Percentiles rank a stretch among this genome's conserved stretches.
phyloP scores from a whole-genome alignment of 805 yeast species.

The Kodamaea kaohsiungensis region DNA sequence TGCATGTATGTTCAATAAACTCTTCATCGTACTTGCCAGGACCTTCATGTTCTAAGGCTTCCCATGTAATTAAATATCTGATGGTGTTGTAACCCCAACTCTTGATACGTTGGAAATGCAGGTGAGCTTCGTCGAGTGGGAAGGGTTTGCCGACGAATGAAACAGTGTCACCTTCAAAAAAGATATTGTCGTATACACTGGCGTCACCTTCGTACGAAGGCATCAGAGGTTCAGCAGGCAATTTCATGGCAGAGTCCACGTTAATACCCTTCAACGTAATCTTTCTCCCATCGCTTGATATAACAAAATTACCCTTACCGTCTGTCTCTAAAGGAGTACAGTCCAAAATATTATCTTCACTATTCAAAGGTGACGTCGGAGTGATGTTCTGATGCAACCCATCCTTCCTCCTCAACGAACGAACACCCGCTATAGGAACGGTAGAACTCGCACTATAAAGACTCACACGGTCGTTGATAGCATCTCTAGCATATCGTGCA shows the following conservation, averaged over 20 bases:
- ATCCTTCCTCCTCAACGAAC: slow-evolving; percentile 26
- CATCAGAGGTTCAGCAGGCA: slow-evolving; percentile 59
- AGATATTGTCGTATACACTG: slow-evolving; percentile 40
- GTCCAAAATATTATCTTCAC: slow-evolving; percentile 12
- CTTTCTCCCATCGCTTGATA: slow-evolving; percentile 55
- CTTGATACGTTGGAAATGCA: slow-evolving; percentile 69
- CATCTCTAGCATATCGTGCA: slow-evolving; percentile 29
- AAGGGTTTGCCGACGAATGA: slow-evolving; percentile 86
- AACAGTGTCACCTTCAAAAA: slow-evolving; percentile 70
- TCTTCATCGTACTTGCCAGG: slow-evolving; percentile 82
- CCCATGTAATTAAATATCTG: slow-evolving; percentile 84
- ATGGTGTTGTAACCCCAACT: slow-evolving; percentile 81
- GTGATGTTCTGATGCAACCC: slow-evolving; percentile 17
- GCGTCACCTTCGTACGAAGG: slow-evolving; percentile 43
- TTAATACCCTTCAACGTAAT: slow-evolving; percentile 78
- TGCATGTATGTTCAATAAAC: slow-evolving; percentile 67
- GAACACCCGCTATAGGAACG: slow-evolving; percentile 27
- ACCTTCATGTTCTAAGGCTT: slow-evolving; percentile 85
- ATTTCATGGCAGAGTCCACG: slow-evolving; percentile 71
- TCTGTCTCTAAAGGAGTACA: slow-evolving; percentile 36
- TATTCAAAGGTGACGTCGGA: slow-evolving; percentile 10
- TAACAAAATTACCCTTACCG: slow-evolving; percentile 56
- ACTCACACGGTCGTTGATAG: slow-evolving; percentile 31
- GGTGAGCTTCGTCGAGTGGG: slow-evolving; percentile 68
- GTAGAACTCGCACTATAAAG: slow-evolving; percentile 29